phyloP scores from a whole-genome alignment of 257 asterid genomes.

The Echium plantagineum region DNA sequence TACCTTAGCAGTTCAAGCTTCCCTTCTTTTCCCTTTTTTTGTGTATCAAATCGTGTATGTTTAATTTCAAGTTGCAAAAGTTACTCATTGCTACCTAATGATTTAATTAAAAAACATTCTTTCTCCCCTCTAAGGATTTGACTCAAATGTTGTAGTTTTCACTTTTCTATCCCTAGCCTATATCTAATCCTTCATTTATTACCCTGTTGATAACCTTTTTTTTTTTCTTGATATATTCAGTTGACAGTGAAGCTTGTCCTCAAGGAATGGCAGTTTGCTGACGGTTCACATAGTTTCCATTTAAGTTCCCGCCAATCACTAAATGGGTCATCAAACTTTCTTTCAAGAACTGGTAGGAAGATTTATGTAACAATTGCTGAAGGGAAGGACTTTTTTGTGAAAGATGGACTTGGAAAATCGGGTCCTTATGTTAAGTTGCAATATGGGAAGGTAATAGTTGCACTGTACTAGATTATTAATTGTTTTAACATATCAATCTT shows the following conservation, averaged over 20 bases:
- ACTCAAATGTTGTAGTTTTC: background rate
- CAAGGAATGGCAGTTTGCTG: conserved; percentile 95
- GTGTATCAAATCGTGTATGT: background rate
- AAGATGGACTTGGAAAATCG: conserved; percentile 68
- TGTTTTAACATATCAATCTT: background rate
- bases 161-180: background rate
- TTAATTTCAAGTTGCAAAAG: background rate
- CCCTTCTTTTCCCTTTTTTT: background rate
- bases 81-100: too few species aligned
- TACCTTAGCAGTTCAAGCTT: background rate
- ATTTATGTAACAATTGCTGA: conserved; percentile 56
- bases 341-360: conserved; percentile 68
- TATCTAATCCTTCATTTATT: background rate
- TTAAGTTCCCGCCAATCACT: conserved; percentile 36
- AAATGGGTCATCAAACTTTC: conserved; percentile 35
- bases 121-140: background rate
- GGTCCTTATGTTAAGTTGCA: conserved; percentile 73
- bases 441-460: conserved; percentile 71
- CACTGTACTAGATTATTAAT: background rate
- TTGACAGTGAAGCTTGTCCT: conserved; percentile 65
- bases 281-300: conserved; percentile 55
- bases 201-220: background rate
- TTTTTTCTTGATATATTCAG: conserved; percentile 31
- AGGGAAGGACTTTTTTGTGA: conserved; percentile 64
- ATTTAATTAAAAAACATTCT: too few species aligned